A percentile compares a stretch with the other conserved stretches of the same genome.
Evolutionary conservation across 208 protist genomes (phyloP).

Genomic region (Eutreptiella sp.): DNA sequence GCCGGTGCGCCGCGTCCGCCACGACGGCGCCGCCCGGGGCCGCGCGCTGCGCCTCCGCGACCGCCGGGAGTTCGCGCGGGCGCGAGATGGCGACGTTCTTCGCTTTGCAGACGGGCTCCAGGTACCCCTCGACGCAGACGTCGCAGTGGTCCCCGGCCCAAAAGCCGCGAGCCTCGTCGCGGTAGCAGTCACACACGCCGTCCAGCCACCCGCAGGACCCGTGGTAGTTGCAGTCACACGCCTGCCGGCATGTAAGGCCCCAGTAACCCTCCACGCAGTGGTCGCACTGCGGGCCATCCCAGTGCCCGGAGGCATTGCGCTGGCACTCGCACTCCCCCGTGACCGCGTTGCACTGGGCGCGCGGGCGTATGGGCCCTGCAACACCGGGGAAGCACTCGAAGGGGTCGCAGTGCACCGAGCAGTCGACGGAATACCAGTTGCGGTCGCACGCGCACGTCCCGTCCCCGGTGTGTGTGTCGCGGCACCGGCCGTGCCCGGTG

Average conservation of each 20-base stretch:
- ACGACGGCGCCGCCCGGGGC: too few relatives aligned
- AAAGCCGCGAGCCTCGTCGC: not conserved
- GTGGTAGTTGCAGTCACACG: slow-evolving; percentile 20
- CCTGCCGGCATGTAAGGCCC: slow-evolving; percentile 4
- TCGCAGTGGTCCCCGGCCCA: not conserved
- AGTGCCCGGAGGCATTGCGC: slow-evolving; percentile 21
- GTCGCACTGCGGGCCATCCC: slow-evolving; percentile 13
- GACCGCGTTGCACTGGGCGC: slow-evolving; percentile 22
- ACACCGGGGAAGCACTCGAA: slow-evolving; percentile 3
- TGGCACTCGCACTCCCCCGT: slow-evolving; percentile 27
- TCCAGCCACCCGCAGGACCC: slow-evolving; percentile 20
- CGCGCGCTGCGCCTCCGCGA: too few relatives aligned
- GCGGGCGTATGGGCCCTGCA: too few relatives aligned
- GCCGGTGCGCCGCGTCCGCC: too few relatives aligned
- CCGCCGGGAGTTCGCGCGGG: too few relatives aligned
- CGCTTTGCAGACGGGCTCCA: slow-evolving; percentile 25
- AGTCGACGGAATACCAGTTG: slow-evolving; percentile 21
- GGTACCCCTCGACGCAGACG: slow-evolving; percentile 2
- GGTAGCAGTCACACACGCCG: not conserved
- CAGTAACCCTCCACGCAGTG: slow-evolving; percentile 17
- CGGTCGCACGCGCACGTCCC: slow-evolving; percentile 23
- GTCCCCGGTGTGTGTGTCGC: not conserved
- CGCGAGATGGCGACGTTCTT: too few relatives aligned
- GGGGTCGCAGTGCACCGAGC: slow-evolving; percentile 10
- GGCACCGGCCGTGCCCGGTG: slow-evolving; percentile 19